A percentile compares a stretch with the other conserved stretches of the same genome.
Conservation (phyloP, 148 eudicot species). For the Spergularia marina region DNA sequence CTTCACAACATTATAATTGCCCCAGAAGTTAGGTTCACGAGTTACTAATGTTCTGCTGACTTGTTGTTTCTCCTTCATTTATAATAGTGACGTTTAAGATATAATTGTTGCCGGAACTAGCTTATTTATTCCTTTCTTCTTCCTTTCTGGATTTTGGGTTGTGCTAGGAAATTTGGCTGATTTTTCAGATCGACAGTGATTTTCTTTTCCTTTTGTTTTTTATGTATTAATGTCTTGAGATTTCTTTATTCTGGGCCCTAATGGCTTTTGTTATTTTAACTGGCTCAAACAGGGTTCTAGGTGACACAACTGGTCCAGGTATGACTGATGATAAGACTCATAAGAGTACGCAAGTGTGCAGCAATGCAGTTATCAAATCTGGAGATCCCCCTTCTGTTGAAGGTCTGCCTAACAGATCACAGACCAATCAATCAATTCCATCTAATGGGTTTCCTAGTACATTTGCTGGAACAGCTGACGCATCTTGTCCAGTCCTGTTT, state of each 20-base stretch:
- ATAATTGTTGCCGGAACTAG: not conserved
- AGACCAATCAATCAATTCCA: slow-evolving; percentile 20
- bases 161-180: not conserved
- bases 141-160: too few relatives aligned
- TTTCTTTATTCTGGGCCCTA: slow-evolving; percentile 4
- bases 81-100: not conserved
- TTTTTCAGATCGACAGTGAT: not conserved
- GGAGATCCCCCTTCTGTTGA: slow-evolving; percentile 24
- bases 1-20: not conserved
- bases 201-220: not conserved
- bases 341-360: slow-evolving; percentile 24
- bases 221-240: not conserved
- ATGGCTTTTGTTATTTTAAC: slow-evolving; percentile 22
- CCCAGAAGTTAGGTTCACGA: not conserved
- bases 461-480: slow-evolving; percentile 26
- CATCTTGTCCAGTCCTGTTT: slow-evolving; percentile 28
- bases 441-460: slow-evolving; percentile 37
- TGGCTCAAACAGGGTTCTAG: slow-evolving; percentile 24
- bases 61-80: not conserved
- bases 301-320: slow-evolving; percentile 25
- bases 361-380: slow-evolving; percentile 22
- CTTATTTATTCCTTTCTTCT: too few relatives aligned
- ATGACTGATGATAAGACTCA: slow-evolving; percentile 29
- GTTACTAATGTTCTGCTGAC: not conserved
- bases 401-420: slow-evolving; percentile 29